phyloP scores from a whole-genome alignment of 2,329 filamentous ascomycete species.

The Verticillium tricorpus region DNA sequence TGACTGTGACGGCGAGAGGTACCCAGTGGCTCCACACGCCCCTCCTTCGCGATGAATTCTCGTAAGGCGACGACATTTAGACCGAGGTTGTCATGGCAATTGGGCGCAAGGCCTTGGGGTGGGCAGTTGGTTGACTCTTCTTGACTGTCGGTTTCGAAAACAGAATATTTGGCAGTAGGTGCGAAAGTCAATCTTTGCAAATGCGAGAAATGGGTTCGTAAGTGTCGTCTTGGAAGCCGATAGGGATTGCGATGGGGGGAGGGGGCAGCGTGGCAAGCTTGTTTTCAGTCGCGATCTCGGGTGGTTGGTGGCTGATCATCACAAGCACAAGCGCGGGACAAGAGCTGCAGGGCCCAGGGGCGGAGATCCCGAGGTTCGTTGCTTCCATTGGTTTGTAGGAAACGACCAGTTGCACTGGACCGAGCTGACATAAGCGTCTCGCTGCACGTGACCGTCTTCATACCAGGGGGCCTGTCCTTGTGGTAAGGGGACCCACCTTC shows the following conservation, averaged over 20 bases:
- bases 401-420: slow-evolving; percentile 1
- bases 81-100: slow-evolving; percentile 14
- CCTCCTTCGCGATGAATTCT: slow-evolving; percentile 53
- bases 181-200: neutral
- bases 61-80: slow-evolving; percentile 59
- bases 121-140: neutral
- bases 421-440: neutral
- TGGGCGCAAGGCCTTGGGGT: slow-evolving; percentile 1
- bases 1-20: slow-evolving; percentile 80
- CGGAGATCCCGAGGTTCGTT: slow-evolving; percentile 13
- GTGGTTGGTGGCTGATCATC: slow-evolving; percentile 13
- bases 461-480: neutral
- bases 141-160: neutral
- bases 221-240: neutral
- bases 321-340: slow-evolving; percentile 6
- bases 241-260: neutral
- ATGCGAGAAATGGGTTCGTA: neutral
- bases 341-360: slow-evolving; percentile 7
- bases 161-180: neutral
- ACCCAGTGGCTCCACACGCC: slow-evolving; percentile 79
- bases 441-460: neutral
- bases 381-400: slow-evolving; percentile 15
- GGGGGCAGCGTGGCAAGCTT: neutral
- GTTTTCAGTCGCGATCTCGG: slow-evolving; percentile 1
- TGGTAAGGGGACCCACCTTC: neutral